phyloP scores from a whole-genome alignment of 179 eudicot species.

The Amaranthus tricolor region DNA sequence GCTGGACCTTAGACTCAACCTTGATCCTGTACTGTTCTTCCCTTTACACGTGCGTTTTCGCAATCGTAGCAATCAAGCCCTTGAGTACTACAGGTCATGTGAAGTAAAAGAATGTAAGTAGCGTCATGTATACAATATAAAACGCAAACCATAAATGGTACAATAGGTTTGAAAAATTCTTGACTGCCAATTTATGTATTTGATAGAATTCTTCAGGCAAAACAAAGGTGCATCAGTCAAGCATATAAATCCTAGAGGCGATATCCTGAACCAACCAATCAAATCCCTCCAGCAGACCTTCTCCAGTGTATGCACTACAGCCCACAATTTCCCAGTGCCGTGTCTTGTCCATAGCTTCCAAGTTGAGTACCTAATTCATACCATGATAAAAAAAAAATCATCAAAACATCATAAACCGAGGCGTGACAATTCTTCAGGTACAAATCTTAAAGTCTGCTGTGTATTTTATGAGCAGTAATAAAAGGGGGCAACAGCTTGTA shows the following conservation, averaged over 20 bases:
- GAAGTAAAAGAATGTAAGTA: background rate
- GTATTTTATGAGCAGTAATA: background rate
- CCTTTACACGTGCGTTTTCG: background rate
- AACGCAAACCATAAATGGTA: background rate
- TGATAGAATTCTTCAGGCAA: background rate
- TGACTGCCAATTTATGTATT: background rate
- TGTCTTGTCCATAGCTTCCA: constrained; percentile 86
- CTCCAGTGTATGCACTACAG: constrained; percentile 95
- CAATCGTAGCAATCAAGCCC: background rate
- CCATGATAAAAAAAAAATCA: background rate
- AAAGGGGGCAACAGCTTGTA: background rate
- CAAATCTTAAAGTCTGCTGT: background rate
- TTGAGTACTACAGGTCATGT: background rate
- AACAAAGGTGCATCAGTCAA: constrained; percentile 47
- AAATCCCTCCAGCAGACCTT: constrained; percentile 84
- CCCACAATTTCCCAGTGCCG: constrained; percentile 95
- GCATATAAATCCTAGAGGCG: constrained; percentile 93
- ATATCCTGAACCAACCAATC: constrained; percentile 98
- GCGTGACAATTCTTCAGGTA: background rate
- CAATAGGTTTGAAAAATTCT: background rate
- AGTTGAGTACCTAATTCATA: constrained; percentile 67
- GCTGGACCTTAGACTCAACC: no score
- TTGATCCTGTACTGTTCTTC: no score
- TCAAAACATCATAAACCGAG: background rate
- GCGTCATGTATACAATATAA: background rate